Percentiles rank a stretch among this genome's conserved stretches.
phyloP scores from a whole-genome alignment of 108 stramenopile species.

The Cylindrotheca closterium region DNA sequence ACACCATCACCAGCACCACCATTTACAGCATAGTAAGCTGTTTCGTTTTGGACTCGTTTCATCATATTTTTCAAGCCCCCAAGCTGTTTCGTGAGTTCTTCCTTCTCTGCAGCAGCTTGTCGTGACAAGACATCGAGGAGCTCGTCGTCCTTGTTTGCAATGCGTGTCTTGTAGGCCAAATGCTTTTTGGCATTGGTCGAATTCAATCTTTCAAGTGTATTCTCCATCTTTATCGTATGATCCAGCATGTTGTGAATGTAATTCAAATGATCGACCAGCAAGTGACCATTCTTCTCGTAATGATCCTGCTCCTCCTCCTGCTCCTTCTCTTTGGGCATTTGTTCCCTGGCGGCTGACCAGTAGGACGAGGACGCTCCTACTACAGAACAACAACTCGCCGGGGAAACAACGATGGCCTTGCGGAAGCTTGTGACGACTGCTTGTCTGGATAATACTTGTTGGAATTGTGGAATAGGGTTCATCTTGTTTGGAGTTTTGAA shows the following conservation, averaged over 20 bases:
- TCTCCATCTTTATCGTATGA: constrained; percentile 16
- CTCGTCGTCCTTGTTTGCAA: background rate
- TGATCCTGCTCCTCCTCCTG: too few species aligned
- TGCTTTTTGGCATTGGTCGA: constrained; percentile 12
- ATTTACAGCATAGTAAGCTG: constrained; percentile 7
- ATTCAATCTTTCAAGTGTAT: constrained; percentile 14
- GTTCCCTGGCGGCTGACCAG: background rate
- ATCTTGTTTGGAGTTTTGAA: too few species aligned
- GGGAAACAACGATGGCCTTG: background rate
- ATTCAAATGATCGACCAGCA: constrained; percentile 12
- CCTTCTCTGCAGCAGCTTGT: constrained; percentile 5
- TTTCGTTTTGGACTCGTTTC: background rate
- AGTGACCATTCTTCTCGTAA: constrained; percentile 24
- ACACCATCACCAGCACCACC: constrained; percentile 17
- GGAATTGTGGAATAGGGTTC: background rate
- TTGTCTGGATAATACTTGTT: background rate
- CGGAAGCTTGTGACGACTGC: background rate
- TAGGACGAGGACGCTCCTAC: too few species aligned
- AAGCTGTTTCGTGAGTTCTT: constrained; percentile 9
- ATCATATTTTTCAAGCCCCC: constrained; percentile 1
- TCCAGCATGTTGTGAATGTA: constrained; percentile 30
- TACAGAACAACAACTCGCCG: background rate
- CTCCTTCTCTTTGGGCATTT: constrained; percentile 19
- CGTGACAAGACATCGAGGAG: constrained; percentile 10
- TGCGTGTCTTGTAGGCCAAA: background rate